phyloP scores from a whole-genome alignment of 345 rosid species.

The Diplotaxis tenuifolia region DNA sequence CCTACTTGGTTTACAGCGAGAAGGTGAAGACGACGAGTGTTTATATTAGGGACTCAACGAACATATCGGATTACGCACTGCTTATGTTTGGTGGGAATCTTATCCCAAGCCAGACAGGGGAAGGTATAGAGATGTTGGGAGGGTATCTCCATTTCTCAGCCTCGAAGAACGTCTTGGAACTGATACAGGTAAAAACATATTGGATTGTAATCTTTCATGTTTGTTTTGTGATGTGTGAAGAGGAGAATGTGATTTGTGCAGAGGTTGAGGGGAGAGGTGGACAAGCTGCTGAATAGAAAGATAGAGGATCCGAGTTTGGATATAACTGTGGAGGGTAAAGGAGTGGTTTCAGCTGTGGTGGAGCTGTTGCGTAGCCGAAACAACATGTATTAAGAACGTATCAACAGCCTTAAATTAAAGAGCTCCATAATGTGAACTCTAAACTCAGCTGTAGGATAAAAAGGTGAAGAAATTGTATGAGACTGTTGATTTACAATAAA shows the following conservation, averaged over 20 bases:
- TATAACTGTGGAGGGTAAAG: slow-evolving; percentile 73
- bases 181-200: slow-evolving; percentile 54
- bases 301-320: slow-evolving; percentile 82
- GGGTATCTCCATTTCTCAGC: slow-evolving; percentile 98
- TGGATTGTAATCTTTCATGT: neutral
- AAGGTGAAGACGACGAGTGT: slow-evolving; percentile 87
- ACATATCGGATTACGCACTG: slow-evolving; percentile 91
- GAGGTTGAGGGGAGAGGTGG: slow-evolving; percentile 81
- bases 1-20: slow-evolving; percentile 86
- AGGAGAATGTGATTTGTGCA: slow-evolving; percentile 34
- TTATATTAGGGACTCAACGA: slow-evolving; percentile 80
- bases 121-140: slow-evolving; percentile 93
- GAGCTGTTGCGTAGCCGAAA: slow-evolving; percentile 69
- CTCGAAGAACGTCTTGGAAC: slow-evolving; percentile 68
- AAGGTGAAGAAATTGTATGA: too few species aligned
- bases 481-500: too few species aligned
- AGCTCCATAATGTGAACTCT: neutral
- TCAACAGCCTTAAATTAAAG: too few species aligned
- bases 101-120: slow-evolving; percentile 64
- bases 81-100: slow-evolving; percentile 91
- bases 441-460: neutral
- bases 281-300: slow-evolving; percentile 75
- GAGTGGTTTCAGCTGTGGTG: slow-evolving; percentile 81
- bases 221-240: neutral
- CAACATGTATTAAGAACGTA: slow-evolving; percentile 25